Evolutionary conservation across 2,329 filamentous ascomycete species (phyloP).

Genomic region (Curvularia lunata): DNA sequence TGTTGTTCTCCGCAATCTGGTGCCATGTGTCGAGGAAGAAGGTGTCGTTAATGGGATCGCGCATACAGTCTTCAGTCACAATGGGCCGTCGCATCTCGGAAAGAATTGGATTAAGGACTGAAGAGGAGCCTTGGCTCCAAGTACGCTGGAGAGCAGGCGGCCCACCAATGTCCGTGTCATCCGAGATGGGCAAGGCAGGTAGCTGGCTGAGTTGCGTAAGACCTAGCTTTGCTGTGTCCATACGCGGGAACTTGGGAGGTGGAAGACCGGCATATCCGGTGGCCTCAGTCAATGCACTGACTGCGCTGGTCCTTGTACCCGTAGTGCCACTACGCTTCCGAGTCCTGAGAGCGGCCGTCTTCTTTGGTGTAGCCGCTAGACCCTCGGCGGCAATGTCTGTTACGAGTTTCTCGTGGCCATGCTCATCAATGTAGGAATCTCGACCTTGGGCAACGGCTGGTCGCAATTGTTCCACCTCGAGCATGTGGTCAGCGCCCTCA

Average conservation of each 20-base stretch:
- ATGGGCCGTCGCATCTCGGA: conserved; percentile 74
- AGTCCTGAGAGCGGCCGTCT: conserved; percentile 48
- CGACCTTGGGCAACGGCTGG: conserved; percentile 68
- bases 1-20: conserved; percentile 89
- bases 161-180: conserved; percentile 84
- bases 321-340: conserved; percentile 43
- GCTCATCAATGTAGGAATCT: conserved; percentile 72
- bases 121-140: conserved; percentile 56
- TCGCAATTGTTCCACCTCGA: conserved; percentile 55
- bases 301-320: conserved; percentile 38
- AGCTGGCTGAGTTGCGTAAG: conserved; percentile 73
- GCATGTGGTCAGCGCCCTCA: conserved; percentile 76
- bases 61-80: conserved; percentile 92
- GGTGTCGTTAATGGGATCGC: conserved; percentile 78
- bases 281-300: conserved; percentile 39
- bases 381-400: conserved; percentile 69
- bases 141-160: conserved; percentile 65
- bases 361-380: conserved; percentile 52
- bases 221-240: conserved; percentile 70
- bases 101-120: conserved; percentile 56
- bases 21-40: conserved; percentile 93
- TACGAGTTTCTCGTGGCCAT: conserved; percentile 73
- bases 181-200: conserved; percentile 70
- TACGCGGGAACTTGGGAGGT: conserved; percentile 64
- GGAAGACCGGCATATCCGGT: conserved; percentile 63